Percentiles rank a stretch among this genome's conserved stretches.
Conservation (phyloP, 2,329 filamentous ascomycete species). For the Graphium sp. region DNA sequence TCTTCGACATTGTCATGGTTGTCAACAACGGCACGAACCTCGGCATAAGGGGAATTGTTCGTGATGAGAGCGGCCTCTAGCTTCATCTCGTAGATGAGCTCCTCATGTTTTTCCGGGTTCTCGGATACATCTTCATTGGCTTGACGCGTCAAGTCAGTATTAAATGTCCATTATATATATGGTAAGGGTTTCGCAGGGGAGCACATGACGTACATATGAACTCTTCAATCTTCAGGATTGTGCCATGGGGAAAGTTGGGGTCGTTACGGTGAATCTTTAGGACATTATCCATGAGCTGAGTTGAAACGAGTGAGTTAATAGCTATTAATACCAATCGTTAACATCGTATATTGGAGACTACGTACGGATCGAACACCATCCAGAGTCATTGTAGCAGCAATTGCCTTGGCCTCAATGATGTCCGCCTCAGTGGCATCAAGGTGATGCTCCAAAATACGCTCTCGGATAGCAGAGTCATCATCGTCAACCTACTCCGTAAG, state of each 20-base stretch:
- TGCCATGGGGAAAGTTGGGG: constrained; percentile 21
- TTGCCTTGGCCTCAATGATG: constrained; percentile 24
- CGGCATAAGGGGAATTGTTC: constrained; percentile 36
- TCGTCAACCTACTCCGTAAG: too few species aligned
- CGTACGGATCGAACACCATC: constrained; percentile 15
- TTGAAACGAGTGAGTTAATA: neutral
- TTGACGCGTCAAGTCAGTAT: constrained; percentile 26
- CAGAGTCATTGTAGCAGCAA: constrained; percentile 22
- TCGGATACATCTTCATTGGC: constrained; percentile 29
- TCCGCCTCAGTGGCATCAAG: constrained; percentile 25
- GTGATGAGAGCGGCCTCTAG: constrained; percentile 31
- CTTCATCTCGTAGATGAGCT: constrained; percentile 31
- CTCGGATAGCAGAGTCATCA: too few species aligned
- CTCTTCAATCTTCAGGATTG: constrained; percentile 21
- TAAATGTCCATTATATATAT: constrained; percentile 26
- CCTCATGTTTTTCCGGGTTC: constrained; percentile 20
- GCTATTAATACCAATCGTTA: neutral
- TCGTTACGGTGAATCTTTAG: constrained; percentile 22
- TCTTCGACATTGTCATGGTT: constrained; percentile 31
- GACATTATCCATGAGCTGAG: constrained; percentile 9
- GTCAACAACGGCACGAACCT: constrained; percentile 35
- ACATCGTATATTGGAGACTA: neutral
- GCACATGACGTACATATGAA: constrained; percentile 22
- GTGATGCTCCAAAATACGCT: too few species aligned
- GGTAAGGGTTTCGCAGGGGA: constrained; percentile 7